Evolutionary conservation across 2,329 filamentous ascomycete genomes (phyloP), one percentile per base, ranked within the genome.

Genomic region (Chaetomiaceae sp.): DNA sequence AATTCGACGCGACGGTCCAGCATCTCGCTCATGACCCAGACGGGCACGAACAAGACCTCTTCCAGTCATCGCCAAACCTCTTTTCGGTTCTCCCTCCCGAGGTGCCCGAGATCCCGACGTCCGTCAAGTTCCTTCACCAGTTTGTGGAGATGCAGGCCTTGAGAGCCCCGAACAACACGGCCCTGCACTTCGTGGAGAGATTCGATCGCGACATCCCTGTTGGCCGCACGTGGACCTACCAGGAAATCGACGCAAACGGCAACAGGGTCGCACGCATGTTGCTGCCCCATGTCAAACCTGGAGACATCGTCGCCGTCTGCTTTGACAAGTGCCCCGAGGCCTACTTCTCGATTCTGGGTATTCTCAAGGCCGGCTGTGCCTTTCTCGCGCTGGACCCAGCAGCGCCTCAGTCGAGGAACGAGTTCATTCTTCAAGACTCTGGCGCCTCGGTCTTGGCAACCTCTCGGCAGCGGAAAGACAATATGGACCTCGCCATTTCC

Each of bases 311-410:
- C 20, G 89, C 83, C 0, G 78, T 92, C 8, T 90, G 87, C 64
- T 95, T 95, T 63, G 83, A 90, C 52, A 95, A 95, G 65, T 91
- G 86, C 56, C 85, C 90, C 0, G 87, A 92, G 64, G 90, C 89
- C 0, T 91, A 89, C 34, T 89, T 94, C 62, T 80, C 86, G 0
- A 91, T 95, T 36, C 72, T 95, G 1, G 90, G 89, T 1, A 85
- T 94, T 50, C 71, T 95, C 29, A 95, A 95, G 66, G 82, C 87
- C 6, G 90, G 90, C 0, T 91, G 87, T 65, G 82, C 86, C 1
- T 95, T 91, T 67, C 77, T 95, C 15, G 89, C 90, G 0, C 76
- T 95, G 9, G 90, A 95, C 64, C 85, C 88, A 0, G 79, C 78
- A 1, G 86, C 90, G 0, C 90, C 90, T 0, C 72, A 75, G 3